Base-by-base conservation (phyloP, 768 basidiomycete species). In the Lentinula lateritia region DNA sequence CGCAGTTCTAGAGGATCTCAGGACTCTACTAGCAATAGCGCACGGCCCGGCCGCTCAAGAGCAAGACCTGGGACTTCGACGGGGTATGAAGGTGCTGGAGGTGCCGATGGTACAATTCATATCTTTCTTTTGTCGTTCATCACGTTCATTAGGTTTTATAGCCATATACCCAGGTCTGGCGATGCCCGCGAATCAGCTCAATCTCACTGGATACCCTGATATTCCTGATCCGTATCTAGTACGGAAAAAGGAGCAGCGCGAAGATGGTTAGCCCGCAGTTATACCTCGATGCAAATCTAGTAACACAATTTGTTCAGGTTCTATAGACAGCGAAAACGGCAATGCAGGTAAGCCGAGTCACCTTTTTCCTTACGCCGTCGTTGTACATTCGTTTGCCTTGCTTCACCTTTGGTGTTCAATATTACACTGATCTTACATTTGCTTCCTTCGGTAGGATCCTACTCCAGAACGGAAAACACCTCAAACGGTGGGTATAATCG, bases 51-150 rank as follows among this genome's bases (percentile, higher is more conserved):
- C 61, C 75, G 52, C 68, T 79, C 66, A 80, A 79, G 71, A 75
- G 80, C 66, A 78, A 52, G 59, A 34, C 89, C 89, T 0, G 88
- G 87, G n/a, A 89, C 88, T 3, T 85, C 80, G 69, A 85, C 85
- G 5, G 89, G 88, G 8, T 90, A 90, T 74, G 88, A 90, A 66
- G 84, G 80, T 48, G 76, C 45, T 20, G 58, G 48, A 16, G 34
- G 46, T 45, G 28, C 41, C 13, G 45, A 59, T 50, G 45, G 58
- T 59, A 6, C 16, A 38, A 54, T 54, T 58, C 39, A 46, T 38
- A 52, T 58, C 23, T 58, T 32, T 28, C 10, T 50, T 36, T 59
- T 28, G 34, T 35, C 34, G 43, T 46, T 46, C 41, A 39, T 43
- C 23, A 45, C 8, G 18, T 54, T 18, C 2, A 20, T 42, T 5